Conservation (phyloP, 176 grass and related monocot genomes). For the Puya raimondii region DNA sequence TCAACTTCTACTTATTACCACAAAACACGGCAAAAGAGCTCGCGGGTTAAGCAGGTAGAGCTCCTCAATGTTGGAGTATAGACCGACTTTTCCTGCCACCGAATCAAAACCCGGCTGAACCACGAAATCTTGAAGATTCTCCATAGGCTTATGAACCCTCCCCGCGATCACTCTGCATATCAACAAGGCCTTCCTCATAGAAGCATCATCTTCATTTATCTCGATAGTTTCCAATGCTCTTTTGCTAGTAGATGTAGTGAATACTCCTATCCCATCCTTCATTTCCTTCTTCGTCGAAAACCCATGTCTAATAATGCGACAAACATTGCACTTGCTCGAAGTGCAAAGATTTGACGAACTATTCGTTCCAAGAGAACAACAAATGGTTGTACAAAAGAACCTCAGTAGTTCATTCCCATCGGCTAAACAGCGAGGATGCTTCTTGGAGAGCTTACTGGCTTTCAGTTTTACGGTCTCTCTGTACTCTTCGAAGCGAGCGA, state of each 20-base stretch:
- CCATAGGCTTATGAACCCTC: constrained; percentile 58
- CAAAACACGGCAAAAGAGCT: constrained; percentile 71
- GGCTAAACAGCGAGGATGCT: constrained; percentile 68
- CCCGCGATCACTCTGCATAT: constrained; percentile 74
- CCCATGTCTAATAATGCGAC: constrained; percentile 55
- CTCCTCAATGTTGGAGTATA: constrained; percentile 41
- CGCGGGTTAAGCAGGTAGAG: constrained; percentile 56
- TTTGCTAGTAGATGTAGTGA: constrained; percentile 56
- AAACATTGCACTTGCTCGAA: constrained; percentile 45
- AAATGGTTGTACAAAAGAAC: constrained; percentile 51
- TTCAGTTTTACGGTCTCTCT: constrained; percentile 42
- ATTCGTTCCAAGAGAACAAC: constrained; percentile 47
- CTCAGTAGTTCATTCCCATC: constrained; percentile 85
- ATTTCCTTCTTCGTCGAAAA: constrained; percentile 47
- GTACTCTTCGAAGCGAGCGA: constrained; percentile 55
- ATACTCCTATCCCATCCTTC: constrained; percentile 41
- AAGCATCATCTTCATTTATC: not conserved
- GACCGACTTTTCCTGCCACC: constrained; percentile 50
- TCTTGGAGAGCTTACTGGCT: constrained; percentile 45
- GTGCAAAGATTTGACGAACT: constrained; percentile 41
- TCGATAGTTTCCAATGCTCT: constrained; percentile 44
- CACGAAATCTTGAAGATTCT: constrained; percentile 35
- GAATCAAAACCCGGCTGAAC: constrained; percentile 61
- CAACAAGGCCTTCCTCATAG: constrained; percentile 34
- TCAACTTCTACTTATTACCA: constrained; percentile 61